Evolutionary conservation across 208 protist genomes (phyloP).

Genomic region (Blechomonas ayalai): DNA sequence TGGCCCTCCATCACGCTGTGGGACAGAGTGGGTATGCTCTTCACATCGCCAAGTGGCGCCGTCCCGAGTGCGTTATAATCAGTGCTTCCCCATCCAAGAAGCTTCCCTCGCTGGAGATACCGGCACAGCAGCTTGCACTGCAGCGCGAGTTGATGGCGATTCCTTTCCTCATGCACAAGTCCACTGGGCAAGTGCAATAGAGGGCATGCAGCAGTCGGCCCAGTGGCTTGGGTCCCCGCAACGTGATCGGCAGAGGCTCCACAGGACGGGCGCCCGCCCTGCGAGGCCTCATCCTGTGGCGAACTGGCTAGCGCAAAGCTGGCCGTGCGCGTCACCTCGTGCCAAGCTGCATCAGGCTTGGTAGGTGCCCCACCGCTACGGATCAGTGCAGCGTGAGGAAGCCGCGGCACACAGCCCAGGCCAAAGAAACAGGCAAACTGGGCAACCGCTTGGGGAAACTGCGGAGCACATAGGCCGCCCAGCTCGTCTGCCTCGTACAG

Average conservation of each 20-base stretch:
- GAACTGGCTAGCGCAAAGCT: no score
- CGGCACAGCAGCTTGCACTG: slow-evolving; percentile 13
- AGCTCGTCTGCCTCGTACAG: slow-evolving; percentile 18
- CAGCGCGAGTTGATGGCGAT: no score
- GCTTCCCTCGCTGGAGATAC: slow-evolving; percentile 20
- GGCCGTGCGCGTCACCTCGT: no score
- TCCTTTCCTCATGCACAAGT: no score
- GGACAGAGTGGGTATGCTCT: not conserved
- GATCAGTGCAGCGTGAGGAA: slow-evolving; percentile 32
- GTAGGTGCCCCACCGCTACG: no score
- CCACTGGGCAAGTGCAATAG: no score
- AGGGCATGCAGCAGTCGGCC: no score
- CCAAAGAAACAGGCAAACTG: slow-evolving; percentile 46
- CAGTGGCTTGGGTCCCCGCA: no score
- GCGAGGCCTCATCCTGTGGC: no score
- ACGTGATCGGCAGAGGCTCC: no score
- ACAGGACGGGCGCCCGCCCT: no score
- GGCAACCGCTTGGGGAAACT: slow-evolving; percentile 51
- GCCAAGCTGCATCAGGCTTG: no score
- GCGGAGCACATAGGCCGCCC: slow-evolving; percentile 15
- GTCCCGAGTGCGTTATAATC: slow-evolving; percentile 22
- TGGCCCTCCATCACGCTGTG: not conserved
- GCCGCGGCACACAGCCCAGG: slow-evolving; percentile 36
- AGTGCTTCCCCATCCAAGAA: slow-evolving; percentile 26
- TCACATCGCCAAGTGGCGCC: not conserved